Conservation (phyloP, 2,329 filamentous ascomycete genomes). For the Penicillium glabrum region DNA sequence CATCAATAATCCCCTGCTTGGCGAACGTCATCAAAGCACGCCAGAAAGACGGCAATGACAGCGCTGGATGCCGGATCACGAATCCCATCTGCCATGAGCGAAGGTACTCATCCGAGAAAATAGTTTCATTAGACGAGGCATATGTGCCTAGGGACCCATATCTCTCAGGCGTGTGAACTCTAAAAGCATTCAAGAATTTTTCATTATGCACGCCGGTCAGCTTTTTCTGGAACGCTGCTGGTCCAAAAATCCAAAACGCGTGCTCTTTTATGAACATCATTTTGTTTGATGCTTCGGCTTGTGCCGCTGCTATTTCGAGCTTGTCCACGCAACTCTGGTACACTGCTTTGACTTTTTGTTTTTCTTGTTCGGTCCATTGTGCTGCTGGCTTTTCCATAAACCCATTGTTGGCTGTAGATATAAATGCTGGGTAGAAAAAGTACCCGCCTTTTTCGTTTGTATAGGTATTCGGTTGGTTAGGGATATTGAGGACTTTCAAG, state of each 20-base stretch:
- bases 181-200: constrained; percentile 15
- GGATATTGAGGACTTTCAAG: constrained; percentile 16
- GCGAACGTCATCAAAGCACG: constrained; percentile 28
- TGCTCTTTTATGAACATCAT: constrained; percentile 40
- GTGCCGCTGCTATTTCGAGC: constrained; percentile 23
- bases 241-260: constrained; percentile 28
- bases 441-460: constrained; percentile 17
- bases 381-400: constrained; percentile 15
- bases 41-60: constrained; percentile 40
- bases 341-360: constrained; percentile 14
- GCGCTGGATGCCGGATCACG: constrained; percentile 41
- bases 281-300: constrained; percentile 26
- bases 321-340: constrained; percentile 30
- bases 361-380: constrained; percentile 31
- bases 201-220: constrained; percentile 3
- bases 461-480: constrained; percentile 15
- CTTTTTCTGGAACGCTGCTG: constrained; percentile 17
- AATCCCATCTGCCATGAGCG: constrained; percentile 34
- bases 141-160: constrained; percentile 20
- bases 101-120: constrained; percentile 38
- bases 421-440: constrained; percentile 17
- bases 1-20: constrained; percentile 11
- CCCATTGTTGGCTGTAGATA: constrained; percentile 7
- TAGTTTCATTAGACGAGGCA: constrained; percentile 32
- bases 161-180: constrained; percentile 9